Base-by-base conservation (phyloP, 164 flowering plant genomes). In the Euptelea pleiosperma region DNA sequence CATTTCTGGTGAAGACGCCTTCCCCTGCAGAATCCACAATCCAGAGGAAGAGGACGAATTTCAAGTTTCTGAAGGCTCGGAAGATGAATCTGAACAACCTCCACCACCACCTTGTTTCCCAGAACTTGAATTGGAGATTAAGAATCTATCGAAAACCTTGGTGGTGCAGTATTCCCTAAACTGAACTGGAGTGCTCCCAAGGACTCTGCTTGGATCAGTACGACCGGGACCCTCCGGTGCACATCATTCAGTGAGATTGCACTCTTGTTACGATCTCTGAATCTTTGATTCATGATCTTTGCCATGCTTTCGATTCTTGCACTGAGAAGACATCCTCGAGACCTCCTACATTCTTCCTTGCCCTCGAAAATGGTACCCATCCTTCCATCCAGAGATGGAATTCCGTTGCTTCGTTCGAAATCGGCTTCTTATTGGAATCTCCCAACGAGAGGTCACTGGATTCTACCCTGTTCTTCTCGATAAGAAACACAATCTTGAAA, bases 121-220 rank as follows among this genome's bases (percentile, higher is more conserved):
- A 8, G 89, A 88, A 34, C 84, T 93, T 22, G 96, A 93, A 60
- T 35, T 72, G 60, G 57, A 68, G 62, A 57, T 93, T 11, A 84
- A 54, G 78, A 80, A 30, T 88, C 95, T 11, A 84, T 90, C 40
- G 69, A 75, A 49, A 35, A 72, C 19, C 85, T 93, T 35, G 93
- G 94, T 6, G 96, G 97, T 40, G 76, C 92, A 4, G 75, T 82
- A 11, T 86, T 90, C 52, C 99, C 99, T 15, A 93, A 93, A 74
- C 76, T 93, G 57, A 93, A 89, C 60, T 93, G 97, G 97, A 92
- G 97, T 60, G 76, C 96, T 0, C 98, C 98, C 0, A 93, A 93
- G 60, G 98, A 93, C 62, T 62, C 92, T 43, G 85, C 96, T 15
- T 90, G 96, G 99, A 88, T 90, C 25, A 79, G 85, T 73, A 55